Evolutionary conservation across 75 land plant species (phyloP).

Genomic region (Cupressus sempervirens): DNA sequence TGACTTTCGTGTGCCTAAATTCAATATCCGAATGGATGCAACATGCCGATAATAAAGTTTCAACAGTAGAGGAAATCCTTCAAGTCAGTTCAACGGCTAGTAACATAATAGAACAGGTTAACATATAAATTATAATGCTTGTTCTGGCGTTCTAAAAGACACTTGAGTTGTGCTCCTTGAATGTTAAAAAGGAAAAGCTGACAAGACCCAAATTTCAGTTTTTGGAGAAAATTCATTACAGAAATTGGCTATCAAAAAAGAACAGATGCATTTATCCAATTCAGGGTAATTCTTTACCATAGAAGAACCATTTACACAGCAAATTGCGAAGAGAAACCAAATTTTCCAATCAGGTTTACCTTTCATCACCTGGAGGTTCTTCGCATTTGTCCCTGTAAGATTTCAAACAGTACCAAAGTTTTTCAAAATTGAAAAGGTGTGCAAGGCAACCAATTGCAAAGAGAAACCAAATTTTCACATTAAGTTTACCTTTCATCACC

Average conservation of each 20-base stretch:
- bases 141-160: neutral
- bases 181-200: neutral
- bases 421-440: conserved; percentile 56
- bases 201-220: neutral
- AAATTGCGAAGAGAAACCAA: neutral
- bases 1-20: neutral
- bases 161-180: neutral
- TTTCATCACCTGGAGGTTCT: neutral
- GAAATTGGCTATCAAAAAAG: neutral
- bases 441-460: too few relatives aligned
- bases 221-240: neutral
- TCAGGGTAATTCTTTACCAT: neutral
- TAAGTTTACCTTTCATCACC: too few relatives aligned
- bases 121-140: neutral
- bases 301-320: neutral
- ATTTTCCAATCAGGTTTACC: neutral
- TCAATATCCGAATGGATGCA: neutral
- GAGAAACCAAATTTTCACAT: neutral
- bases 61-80: neutral
- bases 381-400: conserved; percentile 6
- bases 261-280: neutral
- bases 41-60: neutral
- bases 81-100: neutral
- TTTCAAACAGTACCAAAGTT: conserved; percentile 48
- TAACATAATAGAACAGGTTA: neutral